These are phyloP conservation scores for Lanmaoa pseudosensibilis DNA, from an alignment of 768 basidiomycete genomes.

Conservation along the genomic window DNA sequence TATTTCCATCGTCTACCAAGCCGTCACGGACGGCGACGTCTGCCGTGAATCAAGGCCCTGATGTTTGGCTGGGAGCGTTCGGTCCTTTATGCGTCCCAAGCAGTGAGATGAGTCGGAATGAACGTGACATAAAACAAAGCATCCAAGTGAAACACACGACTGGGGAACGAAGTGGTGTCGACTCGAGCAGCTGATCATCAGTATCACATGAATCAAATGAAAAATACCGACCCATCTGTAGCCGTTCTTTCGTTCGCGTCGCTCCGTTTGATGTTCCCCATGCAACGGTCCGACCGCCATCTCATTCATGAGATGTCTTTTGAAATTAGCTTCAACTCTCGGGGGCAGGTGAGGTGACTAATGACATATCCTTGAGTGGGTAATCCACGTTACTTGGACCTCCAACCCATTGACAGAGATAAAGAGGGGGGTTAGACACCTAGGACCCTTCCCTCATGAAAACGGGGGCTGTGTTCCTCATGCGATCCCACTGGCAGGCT, in stretches of 20 bases:
- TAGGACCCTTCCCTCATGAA: too few species aligned
- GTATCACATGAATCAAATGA: not conserved
- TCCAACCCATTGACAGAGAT: too few species aligned
- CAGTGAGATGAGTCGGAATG: not conserved
- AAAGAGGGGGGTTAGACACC: too few species aligned
- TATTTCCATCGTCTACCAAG: too few species aligned
- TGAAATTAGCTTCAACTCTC: not conserved
- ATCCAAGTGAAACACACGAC: not conserved
- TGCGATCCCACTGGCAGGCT: too few species aligned
- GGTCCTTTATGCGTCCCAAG: not conserved
- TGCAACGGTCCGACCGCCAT: not conserved
- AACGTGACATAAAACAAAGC: not conserved
- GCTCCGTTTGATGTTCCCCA: not conserved
- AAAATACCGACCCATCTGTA: not conserved
- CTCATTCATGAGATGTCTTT: not conserved
- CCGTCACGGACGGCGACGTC: too few species aligned
- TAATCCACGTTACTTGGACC: too few species aligned
- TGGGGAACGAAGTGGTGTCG: not conserved
- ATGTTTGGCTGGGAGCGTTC: too few species aligned
- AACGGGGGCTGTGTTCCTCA: too few species aligned
- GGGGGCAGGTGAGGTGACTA: not conserved
- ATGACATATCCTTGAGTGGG: not conserved
- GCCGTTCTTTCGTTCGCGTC: not conserved
- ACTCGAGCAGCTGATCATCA: not conserved
- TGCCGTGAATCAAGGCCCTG: too few species aligned